These are phyloP conservation scores for Glycine tomentella DNA, from an alignment of 306 rosid genomes.

Conservation along the genomic window DNA sequence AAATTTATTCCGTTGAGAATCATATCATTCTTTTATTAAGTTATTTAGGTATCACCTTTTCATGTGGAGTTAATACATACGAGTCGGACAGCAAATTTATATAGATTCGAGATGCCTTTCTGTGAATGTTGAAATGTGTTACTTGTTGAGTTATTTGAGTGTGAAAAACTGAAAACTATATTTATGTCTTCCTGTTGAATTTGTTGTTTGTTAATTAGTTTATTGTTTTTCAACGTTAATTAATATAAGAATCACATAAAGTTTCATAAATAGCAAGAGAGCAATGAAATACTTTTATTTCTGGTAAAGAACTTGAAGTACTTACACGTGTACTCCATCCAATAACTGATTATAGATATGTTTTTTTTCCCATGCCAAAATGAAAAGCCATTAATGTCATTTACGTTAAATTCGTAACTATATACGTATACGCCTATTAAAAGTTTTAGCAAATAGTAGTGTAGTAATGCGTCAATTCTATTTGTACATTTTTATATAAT, in stretches of 20 bases:
- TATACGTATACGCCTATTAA: too few species aligned
- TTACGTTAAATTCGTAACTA: neutral
- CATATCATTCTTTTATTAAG: neutral
- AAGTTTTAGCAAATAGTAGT: neutral
- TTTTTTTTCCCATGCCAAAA: neutral
- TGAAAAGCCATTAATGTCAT: neutral
- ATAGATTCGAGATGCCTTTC: conserved; percentile 8
- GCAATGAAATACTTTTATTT: conserved; percentile 1
- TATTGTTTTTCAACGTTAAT: neutral
- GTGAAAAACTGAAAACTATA: neutral
- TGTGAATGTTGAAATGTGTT: neutral
- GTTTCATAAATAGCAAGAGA: neutral
- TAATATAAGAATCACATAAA: neutral
- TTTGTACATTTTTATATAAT: neutral
- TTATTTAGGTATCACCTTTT: conserved; percentile 10
- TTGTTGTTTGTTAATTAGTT: neutral
- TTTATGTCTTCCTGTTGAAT: conserved; percentile 1
- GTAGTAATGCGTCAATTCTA: neutral
- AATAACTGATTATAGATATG: neutral
- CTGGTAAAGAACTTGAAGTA: neutral
- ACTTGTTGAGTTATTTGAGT: neutral
- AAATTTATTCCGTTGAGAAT: conserved; percentile 27
- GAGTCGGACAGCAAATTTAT: neutral
- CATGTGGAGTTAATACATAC: neutral
- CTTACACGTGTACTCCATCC: neutral